A percentile compares a stretch with the other conserved stretches of the same genome.
These are phyloP conservation scores for Annulohypoxylon truncatum DNA, from an alignment of 2,329 filamentous ascomycete genomes.

Conservation along the genomic window DNA sequence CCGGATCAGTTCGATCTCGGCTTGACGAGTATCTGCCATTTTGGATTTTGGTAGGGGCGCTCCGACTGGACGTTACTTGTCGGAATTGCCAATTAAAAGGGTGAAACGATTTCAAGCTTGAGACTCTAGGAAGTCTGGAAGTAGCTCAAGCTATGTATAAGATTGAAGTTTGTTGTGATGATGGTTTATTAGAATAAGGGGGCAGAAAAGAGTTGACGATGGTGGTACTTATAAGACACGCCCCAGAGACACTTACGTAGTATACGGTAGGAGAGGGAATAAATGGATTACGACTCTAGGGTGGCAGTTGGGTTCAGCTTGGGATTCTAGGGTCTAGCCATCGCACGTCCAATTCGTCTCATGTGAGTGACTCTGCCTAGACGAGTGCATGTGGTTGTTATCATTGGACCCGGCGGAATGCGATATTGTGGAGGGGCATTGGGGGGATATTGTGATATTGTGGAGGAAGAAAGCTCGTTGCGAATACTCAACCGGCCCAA, in stretches of 20 bases:
- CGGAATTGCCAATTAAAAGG: neutral
- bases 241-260: neutral
- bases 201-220: slow-evolving; percentile 5
- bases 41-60: neutral
- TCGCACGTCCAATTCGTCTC: neutral
- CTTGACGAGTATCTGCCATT: slow-evolving; percentile 42
- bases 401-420: slow-evolving; percentile 34
- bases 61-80: slow-evolving; percentile 12
- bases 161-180: slow-evolving; percentile 12
- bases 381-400: slow-evolving; percentile 26
- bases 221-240: slow-evolving; percentile 29
- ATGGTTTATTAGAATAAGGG: slow-evolving; percentile 5
- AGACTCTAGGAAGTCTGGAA: slow-evolving; percentile 7
- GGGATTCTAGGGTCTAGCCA: neutral
- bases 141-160: slow-evolving; percentile 24
- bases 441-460: neutral
- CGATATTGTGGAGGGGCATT: slow-evolving; percentile 8
- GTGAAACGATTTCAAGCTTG: neutral
- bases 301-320: slow-evolving; percentile 22
- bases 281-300: slow-evolving; percentile 27
- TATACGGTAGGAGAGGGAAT: neutral
- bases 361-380: slow-evolving; percentile 30
- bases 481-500: slow-evolving; percentile 6
- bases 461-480: neutral
- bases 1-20: slow-evolving; percentile 67